Percentiles rank a stretch among this genome's conserved stretches.
phyloP scores from a whole-genome alignment of 2,329 filamentous ascomycete genomes.

The Anthostomella pinea region DNA sequence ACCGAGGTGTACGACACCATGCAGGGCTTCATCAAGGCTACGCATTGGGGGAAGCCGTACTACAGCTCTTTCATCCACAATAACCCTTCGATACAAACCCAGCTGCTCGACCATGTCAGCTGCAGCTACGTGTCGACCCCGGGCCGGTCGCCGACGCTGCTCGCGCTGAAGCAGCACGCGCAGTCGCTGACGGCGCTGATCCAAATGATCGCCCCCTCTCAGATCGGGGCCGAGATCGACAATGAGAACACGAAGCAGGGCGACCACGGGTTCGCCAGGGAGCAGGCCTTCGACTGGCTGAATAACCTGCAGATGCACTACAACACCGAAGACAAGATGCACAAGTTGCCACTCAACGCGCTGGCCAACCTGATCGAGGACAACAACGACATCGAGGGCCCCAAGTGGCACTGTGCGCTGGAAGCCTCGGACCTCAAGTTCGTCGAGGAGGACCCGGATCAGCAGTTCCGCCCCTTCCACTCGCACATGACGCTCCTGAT shows the following conservation, averaged over 20 bases:
- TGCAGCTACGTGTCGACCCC: slow-evolving; percentile 56
- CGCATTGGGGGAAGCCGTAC: slow-evolving; percentile 41
- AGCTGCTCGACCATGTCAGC: slow-evolving; percentile 48
- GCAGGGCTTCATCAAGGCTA: slow-evolving; percentile 37
- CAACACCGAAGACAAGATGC: slow-evolving; percentile 43
- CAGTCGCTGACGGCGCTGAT: slow-evolving; percentile 56
- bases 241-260: slow-evolving; percentile 16
- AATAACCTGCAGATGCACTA: slow-evolving; percentile 50
- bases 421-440: slow-evolving; percentile 23
- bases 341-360: slow-evolving; percentile 45
- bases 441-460: slow-evolving; percentile 15
- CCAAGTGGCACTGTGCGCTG: slow-evolving; percentile 47
- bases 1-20: slow-evolving; percentile 27
- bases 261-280: slow-evolving; percentile 33
- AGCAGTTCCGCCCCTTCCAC: slow-evolving; percentile 37
- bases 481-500: slow-evolving; percentile 49
- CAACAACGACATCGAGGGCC: slow-evolving; percentile 40
- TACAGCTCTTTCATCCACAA: slow-evolving; percentile 37
- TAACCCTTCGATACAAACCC: slow-evolving; percentile 27
- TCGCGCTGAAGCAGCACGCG: slow-evolving; percentile 57
- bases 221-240: slow-evolving; percentile 31
- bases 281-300: slow-evolving; percentile 57
- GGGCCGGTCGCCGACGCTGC: slow-evolving; percentile 50
- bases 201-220: slow-evolving; percentile 42
- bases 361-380: slow-evolving; percentile 44